phyloP scores from a whole-genome alignment of 73 alveolate genomes.

The Paramecium caudatum region DNA sequence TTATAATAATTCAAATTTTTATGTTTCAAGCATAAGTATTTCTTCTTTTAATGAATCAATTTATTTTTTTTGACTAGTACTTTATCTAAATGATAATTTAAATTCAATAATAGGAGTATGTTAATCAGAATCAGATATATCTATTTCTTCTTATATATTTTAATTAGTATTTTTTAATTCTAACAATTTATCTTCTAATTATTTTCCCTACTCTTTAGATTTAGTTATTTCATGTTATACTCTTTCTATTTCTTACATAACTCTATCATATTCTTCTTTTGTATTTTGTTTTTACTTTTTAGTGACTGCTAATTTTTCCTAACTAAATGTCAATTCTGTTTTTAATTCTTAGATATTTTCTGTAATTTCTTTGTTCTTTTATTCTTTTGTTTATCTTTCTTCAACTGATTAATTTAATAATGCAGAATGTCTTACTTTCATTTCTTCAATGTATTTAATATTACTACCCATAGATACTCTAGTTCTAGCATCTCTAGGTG shows the following conservation, averaged over 20 bases:
- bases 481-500: conserved; percentile 20
- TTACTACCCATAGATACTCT: conserved; percentile 1
- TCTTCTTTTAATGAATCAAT: not conserved
- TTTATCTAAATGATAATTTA: no score
- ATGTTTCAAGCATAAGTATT: not conserved
- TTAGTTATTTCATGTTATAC: not conserved
- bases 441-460: not conserved
- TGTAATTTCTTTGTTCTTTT: not conserved
- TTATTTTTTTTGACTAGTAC: not conserved
- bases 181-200: not conserved
- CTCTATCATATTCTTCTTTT: not conserved
- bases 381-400: not conserved
- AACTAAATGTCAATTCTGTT: not conserved
- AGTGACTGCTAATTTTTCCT: not conserved
- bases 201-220: not conserved
- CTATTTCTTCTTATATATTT: not conserved
- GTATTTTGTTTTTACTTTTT: not conserved
- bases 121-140: no score
- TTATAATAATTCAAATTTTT: not conserved
- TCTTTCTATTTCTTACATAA: not conserved
- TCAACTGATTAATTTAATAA: not conserved
- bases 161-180: not conserved
- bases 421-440: conserved; percentile 16
- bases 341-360: conserved; percentile 9
- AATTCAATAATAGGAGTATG: no score